Percentiles rank a stretch among this genome's conserved stretches.
These are phyloP conservation scores for Friedmanniomyces endolithicus DNA, from an alignment of 495 filamentous ascomycete genomes.

Conservation along the genomic window DNA sequence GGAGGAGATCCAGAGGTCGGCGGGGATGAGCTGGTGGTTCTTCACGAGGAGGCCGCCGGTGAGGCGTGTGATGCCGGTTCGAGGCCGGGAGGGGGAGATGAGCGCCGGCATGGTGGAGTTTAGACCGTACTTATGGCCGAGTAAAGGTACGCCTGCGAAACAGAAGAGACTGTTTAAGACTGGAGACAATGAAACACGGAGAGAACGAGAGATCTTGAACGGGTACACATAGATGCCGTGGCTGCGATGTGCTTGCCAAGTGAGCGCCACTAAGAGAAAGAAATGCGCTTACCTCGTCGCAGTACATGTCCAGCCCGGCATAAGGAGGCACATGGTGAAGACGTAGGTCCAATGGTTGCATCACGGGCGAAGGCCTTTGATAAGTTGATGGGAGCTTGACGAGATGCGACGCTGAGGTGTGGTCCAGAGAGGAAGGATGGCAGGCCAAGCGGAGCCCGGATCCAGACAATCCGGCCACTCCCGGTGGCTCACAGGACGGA, in stretches of 20 bases:
- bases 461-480: not conserved
- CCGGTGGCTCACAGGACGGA: not conserved
- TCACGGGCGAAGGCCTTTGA: not conserved
- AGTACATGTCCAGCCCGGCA: too few relatives aligned
- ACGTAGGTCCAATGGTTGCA: not conserved
- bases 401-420: not conserved
- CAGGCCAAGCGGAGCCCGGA: not conserved
- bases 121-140: not conserved
- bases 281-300: too few relatives aligned
- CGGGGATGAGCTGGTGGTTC: slow-evolving; percentile 47
- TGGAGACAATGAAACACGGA: too few relatives aligned
- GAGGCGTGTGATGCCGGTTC: slow-evolving; percentile 59
- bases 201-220: too few relatives aligned
- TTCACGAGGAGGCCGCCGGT: slow-evolving; percentile 66
- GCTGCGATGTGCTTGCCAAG: too few relatives aligned
- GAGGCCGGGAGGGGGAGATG: slow-evolving; percentile 15
- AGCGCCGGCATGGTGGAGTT: slow-evolving; percentile 20
- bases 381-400: not conserved
- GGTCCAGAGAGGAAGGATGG: not conserved
- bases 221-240: too few relatives aligned
- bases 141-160: too few relatives aligned
- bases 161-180: too few relatives aligned
- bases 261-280: too few relatives aligned
- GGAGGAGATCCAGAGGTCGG: slow-evolving; percentile 71
- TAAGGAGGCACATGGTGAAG: too few relatives aligned